phyloP scores from a whole-genome alignment of 768 basidiomycete genomes.

The Boletus edulis region DNA sequence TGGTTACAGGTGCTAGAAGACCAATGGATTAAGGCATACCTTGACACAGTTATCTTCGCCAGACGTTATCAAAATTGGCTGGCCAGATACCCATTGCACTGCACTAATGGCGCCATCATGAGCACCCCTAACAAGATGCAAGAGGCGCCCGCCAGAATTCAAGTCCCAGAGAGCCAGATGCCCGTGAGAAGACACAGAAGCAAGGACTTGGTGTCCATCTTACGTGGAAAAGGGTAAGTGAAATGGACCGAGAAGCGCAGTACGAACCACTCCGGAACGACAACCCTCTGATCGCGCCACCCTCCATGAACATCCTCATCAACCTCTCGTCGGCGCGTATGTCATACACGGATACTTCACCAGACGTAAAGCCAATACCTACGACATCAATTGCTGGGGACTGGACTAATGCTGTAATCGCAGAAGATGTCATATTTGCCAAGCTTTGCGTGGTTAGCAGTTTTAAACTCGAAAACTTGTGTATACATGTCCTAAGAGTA shows the following conservation, averaged over 20 bases:
- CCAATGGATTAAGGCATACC: slow-evolving; percentile 40
- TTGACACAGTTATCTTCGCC: slow-evolving; percentile 96
- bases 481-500: slow-evolving; percentile 67
- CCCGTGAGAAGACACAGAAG: slow-evolving; percentile 82
- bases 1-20: slow-evolving; percentile 3
- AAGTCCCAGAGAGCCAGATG: slow-evolving; percentile 95
- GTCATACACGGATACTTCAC: slow-evolving; percentile 87
- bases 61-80: slow-evolving; percentile 85
- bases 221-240: slow-evolving; percentile 4
- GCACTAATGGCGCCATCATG: slow-evolving; percentile 85
- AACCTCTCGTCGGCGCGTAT: slow-evolving; percentile 86
- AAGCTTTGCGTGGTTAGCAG: slow-evolving; percentile 43
- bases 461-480: slow-evolving; percentile 62
- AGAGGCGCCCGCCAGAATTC: slow-evolving; percentile 71
- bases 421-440: slow-evolving; percentile 31
- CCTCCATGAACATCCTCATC: slow-evolving; percentile 89
- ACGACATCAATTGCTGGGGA: slow-evolving; percentile 96
- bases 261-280: slow-evolving; percentile 82
- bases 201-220: slow-evolving; percentile 89
- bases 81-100: slow-evolving; percentile 90
- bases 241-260: background rate
- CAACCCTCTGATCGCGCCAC: slow-evolving; percentile 70
- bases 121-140: slow-evolving; percentile 85
- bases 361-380: slow-evolving; percentile 87
- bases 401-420: slow-evolving; percentile 80